Evolutionary conservation across 306 rosid species (phyloP).

Genomic region (Citrullus colocynthis): DNA sequence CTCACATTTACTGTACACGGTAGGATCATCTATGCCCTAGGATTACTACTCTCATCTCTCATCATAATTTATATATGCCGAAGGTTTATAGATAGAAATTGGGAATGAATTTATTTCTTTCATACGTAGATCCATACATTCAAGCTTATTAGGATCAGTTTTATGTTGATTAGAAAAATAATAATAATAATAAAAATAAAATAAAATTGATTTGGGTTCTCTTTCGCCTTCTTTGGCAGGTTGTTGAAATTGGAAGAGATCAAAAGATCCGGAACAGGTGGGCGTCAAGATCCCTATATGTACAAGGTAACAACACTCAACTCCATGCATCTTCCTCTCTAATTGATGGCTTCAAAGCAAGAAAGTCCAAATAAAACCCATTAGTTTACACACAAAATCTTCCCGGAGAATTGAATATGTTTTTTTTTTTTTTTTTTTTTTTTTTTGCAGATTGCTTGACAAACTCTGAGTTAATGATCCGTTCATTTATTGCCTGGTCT

Average conservation of each 20-base stretch:
- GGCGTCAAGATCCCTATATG: constrained; percentile 52
- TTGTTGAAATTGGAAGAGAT: constrained; percentile 39
- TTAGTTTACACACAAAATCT: background rate
- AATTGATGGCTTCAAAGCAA: background rate
- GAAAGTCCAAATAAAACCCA: background rate
- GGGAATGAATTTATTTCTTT: background rate
- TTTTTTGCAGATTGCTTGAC: constrained; percentile 9
- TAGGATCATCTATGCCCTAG: background rate
- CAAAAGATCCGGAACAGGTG: constrained; percentile 56
- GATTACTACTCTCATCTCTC: background rate
- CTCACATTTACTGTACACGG: background rate
- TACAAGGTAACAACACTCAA: constrained; percentile 27
- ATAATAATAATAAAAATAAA: no score
- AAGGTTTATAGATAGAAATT: background rate
- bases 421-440: background rate
- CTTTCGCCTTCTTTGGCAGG: constrained; percentile 18
- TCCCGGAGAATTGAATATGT: background rate
- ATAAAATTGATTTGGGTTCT: background rate
- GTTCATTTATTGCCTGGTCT: background rate
- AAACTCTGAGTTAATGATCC: background rate
- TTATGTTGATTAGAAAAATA: background rate
- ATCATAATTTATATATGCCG: background rate
- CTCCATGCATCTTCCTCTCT: background rate
- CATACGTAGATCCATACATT: background rate
- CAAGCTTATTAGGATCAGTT: background rate